These are phyloP conservation scores for Paecilomyces niveus DNA, from an alignment of 2,329 filamentous ascomycete genomes.

Conservation along the genomic window DNA sequence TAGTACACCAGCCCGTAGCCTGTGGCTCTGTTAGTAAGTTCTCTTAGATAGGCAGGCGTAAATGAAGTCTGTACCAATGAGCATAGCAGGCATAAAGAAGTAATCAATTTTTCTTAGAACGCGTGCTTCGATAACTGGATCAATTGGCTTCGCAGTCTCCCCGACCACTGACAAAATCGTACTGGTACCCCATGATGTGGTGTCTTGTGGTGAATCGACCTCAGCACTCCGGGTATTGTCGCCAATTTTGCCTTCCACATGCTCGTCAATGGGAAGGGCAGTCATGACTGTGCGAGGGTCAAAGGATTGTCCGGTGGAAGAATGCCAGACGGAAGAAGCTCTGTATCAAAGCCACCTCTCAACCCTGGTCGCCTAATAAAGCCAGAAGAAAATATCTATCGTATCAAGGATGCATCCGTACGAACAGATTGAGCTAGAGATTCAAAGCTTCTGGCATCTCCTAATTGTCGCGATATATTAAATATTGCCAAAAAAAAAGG, in stretches of 20 bases:
- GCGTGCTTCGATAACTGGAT: conserved; percentile 47
- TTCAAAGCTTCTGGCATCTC: background rate
- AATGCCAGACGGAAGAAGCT: background rate
- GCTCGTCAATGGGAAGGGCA: background rate
- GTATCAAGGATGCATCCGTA: background rate
- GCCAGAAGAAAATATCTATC: background rate
- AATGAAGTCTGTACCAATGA: conserved; percentile 35
- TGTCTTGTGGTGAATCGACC: background rate
- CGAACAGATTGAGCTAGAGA: background rate
- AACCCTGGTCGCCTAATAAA: background rate
- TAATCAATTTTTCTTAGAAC: conserved; percentile 61
- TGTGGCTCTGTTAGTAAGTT: conserved; percentile 5
- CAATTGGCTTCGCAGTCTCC: conserved; percentile 29
- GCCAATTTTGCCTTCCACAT: background rate
- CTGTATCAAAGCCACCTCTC: background rate
- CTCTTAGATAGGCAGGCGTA: background rate
- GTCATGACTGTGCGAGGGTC: background rate
- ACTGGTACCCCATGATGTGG: background rate
- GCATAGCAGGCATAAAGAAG: conserved; percentile 63
- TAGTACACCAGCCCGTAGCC: conserved; percentile 62
- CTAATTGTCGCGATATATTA: background rate
- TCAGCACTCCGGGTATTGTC: background rate
- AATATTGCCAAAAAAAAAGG: background rate
- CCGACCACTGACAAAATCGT: background rate
- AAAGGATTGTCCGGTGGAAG: background rate